A percentile compares a stretch with the other conserved stretches of the same genome.
These are phyloP conservation scores for Torulaspora gathmanii DNA, from an alignment of 805 yeast species.

Conservation along the genomic window DNA sequence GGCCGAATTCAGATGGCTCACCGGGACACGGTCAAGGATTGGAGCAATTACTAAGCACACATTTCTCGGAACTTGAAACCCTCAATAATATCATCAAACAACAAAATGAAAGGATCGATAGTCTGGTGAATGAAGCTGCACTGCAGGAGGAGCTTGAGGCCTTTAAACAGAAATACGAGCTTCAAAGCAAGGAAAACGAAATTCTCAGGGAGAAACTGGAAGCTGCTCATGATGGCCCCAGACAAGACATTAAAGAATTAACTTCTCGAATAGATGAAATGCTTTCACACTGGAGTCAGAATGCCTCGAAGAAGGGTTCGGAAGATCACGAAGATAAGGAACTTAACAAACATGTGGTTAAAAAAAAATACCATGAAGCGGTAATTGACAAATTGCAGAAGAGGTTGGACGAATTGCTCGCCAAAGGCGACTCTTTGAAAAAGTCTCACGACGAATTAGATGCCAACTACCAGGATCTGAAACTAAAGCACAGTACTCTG, in stretches of 20 bases:
- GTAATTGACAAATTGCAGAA: conserved; percentile 44
- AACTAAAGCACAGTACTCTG: conserved; percentile 27
- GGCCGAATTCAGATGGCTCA: conserved; percentile 43
- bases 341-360: conserved; percentile 13
- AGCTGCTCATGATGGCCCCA: conserved; percentile 34
- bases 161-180: conserved; percentile 44
- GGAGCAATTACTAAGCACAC: conserved; percentile 50
- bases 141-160: conserved; percentile 45
- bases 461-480: conserved; percentile 32
- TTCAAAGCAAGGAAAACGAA: conserved; percentile 42
- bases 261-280: conserved; percentile 30
- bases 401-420: conserved; percentile 53
- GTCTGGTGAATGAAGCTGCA: conserved; percentile 42
- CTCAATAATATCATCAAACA: conserved; percentile 51
- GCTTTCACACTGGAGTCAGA: conserved; percentile 26
- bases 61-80: conserved; percentile 47
- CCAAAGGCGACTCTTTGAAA: conserved; percentile 43
- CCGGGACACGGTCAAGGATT: conserved; percentile 42
- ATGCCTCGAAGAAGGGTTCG: conserved; percentile 1
- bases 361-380: conserved; percentile 22
- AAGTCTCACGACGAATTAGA: conserved; percentile 33
- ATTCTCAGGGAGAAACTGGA: conserved; percentile 39
- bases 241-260: conserved; percentile 27
- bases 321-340: conserved; percentile 12
- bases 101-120: conserved; percentile 47